Evolutionary conservation across 2,329 filamentous ascomycete species (phyloP), one percentile per base, ranked within the genome.

Genomic region (Cucurbitaria berberidis): DNA sequence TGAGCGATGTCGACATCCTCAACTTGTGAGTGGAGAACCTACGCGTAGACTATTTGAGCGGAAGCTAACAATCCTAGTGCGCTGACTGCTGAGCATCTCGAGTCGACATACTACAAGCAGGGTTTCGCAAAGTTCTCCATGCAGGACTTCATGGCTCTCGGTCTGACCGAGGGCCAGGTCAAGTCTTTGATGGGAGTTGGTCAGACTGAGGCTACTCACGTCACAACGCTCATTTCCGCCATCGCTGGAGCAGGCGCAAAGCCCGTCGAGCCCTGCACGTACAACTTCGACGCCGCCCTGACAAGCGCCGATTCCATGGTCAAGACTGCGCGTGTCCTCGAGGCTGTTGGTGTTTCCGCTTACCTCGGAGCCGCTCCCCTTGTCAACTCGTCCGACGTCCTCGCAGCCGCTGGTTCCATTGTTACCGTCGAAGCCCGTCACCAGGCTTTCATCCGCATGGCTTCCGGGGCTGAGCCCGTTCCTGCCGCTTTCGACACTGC

Each of bases 341-440:
- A 92, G 75, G 88, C 84, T 66, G 82, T 90, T 53, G 88, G 88
- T 73, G 82, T 91, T 27, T 88, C 86, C n/a, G 88, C 88, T 58
- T 83, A 84, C 75, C 84, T 91, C 13, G 89, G 88, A 53, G 89
- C 87, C 22, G 88, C 87, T 13, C 85, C 87, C 4, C 79, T 90
- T 27, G 74, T 91, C 57, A 80, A 82, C 40, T 80, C 81, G 49
- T 77, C 81, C 44, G 79, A 78, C 44, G 83, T 90, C 57, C 84
- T 92, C 45, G 79, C 82, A 55, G 84, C 85, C 18, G 89, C 89
- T 2, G 89, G 82, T 9, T 84, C 84, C 45, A 91, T 92, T 71
- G 82, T 90, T 39, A 89, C 88, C 21, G 82, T 90, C 54, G 89
- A 92, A 77, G 82, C 88, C 24, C 83, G 89, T 53, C 89, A 92